Evolutionary conservation across 2,329 filamentous ascomycete species (phyloP).

Genomic region (Colletotrichum sp.): DNA sequence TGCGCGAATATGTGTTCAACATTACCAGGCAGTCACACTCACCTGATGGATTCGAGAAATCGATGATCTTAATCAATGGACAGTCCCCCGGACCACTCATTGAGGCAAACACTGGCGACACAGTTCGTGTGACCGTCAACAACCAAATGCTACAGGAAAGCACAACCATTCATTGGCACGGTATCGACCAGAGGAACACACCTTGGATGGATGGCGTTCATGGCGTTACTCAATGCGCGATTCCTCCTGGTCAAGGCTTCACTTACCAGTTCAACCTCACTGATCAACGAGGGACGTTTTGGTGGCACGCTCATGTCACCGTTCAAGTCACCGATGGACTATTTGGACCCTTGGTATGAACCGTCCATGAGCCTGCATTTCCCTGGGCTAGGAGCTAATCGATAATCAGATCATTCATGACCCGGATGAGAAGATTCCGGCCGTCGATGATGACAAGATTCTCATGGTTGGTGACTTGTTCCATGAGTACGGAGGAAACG

Average conservation of each 20-base stretch:
- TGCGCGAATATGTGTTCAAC: slow-evolving; percentile 60
- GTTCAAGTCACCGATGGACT: slow-evolving; percentile 20
- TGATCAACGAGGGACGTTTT: slow-evolving; percentile 64
- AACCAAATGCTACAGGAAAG: slow-evolving; percentile 40
- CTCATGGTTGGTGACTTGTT: slow-evolving; percentile 44
- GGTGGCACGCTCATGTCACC: slow-evolving; percentile 63
- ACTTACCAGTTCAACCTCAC: slow-evolving; percentile 65
- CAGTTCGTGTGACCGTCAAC: slow-evolving; percentile 42
- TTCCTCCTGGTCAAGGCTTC: slow-evolving; percentile 59
- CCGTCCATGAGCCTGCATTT: neutral
- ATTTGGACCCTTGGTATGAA: slow-evolving; percentile 19
- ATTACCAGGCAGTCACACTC: slow-evolving; percentile 53
- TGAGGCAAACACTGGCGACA: slow-evolving; percentile 47
- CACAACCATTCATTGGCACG: slow-evolving; percentile 73
- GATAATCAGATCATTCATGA: slow-evolving; percentile 39
- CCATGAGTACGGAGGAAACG: slow-evolving; percentile 38
- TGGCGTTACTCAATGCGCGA: slow-evolving; percentile 65
- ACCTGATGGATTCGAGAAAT: slow-evolving; percentile 60
- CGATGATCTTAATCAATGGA: slow-evolving; percentile 67
- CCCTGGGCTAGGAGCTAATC: neutral
- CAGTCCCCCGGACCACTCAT: slow-evolving; percentile 72
- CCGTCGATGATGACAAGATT: slow-evolving; percentile 38
- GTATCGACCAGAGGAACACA: slow-evolving; percentile 67
- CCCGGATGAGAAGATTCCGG: slow-evolving; percentile 32
- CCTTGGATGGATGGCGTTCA: slow-evolving; percentile 71